phyloP scores from a whole-genome alignment of 2,329 filamentous ascomycete species.

The Fusarium pilosicola region DNA sequence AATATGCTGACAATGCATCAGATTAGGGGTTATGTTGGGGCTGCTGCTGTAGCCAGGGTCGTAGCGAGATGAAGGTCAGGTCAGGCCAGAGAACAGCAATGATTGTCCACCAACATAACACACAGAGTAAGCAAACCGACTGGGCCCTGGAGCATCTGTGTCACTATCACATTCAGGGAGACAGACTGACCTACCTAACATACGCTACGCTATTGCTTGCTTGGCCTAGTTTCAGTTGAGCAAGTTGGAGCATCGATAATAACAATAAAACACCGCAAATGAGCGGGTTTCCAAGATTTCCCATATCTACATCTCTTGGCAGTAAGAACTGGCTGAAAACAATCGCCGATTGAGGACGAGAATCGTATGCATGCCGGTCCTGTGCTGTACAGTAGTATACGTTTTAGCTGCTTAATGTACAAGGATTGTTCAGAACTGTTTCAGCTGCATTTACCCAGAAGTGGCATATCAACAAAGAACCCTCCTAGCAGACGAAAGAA shows the following conservation, averaged over 20 bases:
- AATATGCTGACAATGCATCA: slow-evolving; percentile 11
- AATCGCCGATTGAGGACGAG: slow-evolving; percentile 28
- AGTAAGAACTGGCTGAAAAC: slow-evolving; percentile 14
- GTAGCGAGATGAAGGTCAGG: slow-evolving; percentile 38
- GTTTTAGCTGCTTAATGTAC: slow-evolving; percentile 8
- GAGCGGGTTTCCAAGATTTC: slow-evolving; percentile 23
- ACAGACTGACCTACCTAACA: slow-evolving; percentile 5
- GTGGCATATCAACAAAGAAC: slow-evolving; percentile 12
- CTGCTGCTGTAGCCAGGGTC: slow-evolving; percentile 26
- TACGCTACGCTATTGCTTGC: background rate
- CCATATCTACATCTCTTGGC: slow-evolving; percentile 19
- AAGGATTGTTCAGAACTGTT: slow-evolving; percentile 11
- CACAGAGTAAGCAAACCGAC: slow-evolving; percentile 6
- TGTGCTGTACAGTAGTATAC: slow-evolving; percentile 10
- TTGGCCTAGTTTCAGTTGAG: slow-evolving; percentile 15
- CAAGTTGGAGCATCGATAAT: background rate
- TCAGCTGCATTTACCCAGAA: slow-evolving; percentile 31
- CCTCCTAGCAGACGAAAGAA: background rate
- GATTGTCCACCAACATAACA: slow-evolving; percentile 17
- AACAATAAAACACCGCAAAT: slow-evolving; percentile 24
- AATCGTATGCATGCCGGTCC: slow-evolving; percentile 22
- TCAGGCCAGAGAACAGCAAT: slow-evolving; percentile 13
- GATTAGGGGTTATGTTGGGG: slow-evolving; percentile 23
- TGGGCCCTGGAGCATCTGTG: background rate
- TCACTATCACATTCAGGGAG: slow-evolving; percentile 15